Evolutionary conservation across 306 rosid species (phyloP).

Genomic region (Acmispon strigosus): DNA sequence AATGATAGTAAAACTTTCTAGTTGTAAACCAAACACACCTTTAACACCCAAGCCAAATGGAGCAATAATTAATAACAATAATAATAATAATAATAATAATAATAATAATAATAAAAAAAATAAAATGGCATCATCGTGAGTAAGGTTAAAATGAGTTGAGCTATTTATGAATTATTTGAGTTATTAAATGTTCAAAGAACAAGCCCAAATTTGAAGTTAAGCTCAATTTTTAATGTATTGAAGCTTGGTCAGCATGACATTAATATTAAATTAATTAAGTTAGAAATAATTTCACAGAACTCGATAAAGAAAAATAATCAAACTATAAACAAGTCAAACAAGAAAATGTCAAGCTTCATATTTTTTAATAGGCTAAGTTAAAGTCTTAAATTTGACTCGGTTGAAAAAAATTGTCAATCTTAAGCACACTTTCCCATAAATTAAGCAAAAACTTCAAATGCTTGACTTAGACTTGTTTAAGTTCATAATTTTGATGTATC

Average conservation of each 20-base stretch:
- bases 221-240: too few species aligned
- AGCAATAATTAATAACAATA: not conserved
- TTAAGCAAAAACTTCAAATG: not conserved
- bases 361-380: not conserved
- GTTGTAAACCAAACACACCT: constrained; percentile 19
- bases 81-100: too few species aligned
- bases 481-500: not conserved
- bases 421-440: not conserved
- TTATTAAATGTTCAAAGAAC: too few species aligned
- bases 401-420: not conserved
- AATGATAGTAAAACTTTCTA: not conserved
- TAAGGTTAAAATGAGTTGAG: too few species aligned
- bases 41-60: not conserved
- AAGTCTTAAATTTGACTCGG: not conserved
- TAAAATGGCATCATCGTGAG: not conserved
- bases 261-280: too few species aligned
- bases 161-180: too few species aligned
- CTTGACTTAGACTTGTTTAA: not conserved
- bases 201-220: too few species aligned
- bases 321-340: not conserved
- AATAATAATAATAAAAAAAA: not conserved
- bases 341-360: not conserved
- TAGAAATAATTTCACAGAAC: too few species aligned
- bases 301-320: not conserved
- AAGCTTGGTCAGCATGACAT: too few species aligned